Evolutionary conservation across 371 early-diverging fungal genomes (phyloP).

Genomic region (Entomophthora muscae): DNA sequence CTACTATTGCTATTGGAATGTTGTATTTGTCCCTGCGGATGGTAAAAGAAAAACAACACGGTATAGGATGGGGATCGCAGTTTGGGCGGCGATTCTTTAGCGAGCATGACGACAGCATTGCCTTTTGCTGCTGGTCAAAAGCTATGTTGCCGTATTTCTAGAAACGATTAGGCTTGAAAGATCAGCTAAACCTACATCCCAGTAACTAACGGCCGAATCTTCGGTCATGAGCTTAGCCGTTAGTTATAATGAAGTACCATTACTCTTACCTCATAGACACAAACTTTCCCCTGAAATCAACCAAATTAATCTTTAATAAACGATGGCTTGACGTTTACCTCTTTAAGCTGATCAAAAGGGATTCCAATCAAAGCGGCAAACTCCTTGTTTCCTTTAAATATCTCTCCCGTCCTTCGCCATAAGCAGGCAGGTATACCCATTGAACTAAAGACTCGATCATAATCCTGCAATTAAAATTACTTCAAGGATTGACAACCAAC

Average conservation of each 20-base stretch:
- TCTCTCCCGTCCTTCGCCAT: constrained; percentile 90
- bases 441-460: constrained; percentile 80
- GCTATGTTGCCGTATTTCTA: constrained; percentile 89
- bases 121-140: constrained; percentile 87
- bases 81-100: constrained; percentile 27
- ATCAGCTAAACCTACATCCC: constrained; percentile 36
- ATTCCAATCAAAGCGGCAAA: constrained; percentile 76
- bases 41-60: constrained; percentile 83
- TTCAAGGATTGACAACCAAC: constrained; percentile 2
- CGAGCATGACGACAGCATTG: constrained; percentile 73
- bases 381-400: constrained; percentile 83
- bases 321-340: too few species aligned
- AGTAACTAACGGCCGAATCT: constrained; percentile 74
- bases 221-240: constrained; percentile 53
- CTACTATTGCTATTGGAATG: constrained; percentile 62
- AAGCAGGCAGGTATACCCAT: constrained; percentile 88
- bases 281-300: constrained; percentile 45
- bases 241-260: too few species aligned
- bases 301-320: too few species aligned
- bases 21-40: constrained; percentile 80
- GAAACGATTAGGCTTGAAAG: constrained; percentile 10
- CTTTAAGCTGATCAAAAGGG: constrained; percentile 48
- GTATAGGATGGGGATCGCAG: constrained; percentile 17
- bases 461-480: constrained; percentile 33
- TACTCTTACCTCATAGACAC: constrained; percentile 55